Percentiles rank a stretch among this genome's conserved stretches.
Evolutionary conservation across 371 early-diverging fungal genomes (phyloP).

Genomic region (Lichtheimia ramosa): DNA sequence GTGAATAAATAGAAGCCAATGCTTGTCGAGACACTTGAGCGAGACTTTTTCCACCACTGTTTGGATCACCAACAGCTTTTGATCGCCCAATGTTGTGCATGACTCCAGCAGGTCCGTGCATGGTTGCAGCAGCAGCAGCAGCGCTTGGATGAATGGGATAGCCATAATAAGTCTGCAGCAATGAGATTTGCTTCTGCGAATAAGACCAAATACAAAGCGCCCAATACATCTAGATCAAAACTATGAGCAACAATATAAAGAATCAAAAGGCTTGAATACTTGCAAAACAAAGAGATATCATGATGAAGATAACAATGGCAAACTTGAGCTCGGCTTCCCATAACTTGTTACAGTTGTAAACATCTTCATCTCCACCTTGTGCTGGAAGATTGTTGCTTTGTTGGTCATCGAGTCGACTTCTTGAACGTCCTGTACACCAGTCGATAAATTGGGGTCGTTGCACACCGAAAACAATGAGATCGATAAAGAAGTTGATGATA

Average conservation of each 20-base stretch:
- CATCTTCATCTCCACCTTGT: conserved; percentile 8
- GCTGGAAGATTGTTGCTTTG: conserved; percentile 15
- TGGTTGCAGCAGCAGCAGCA: conserved; percentile 5
- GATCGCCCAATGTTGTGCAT: conserved; percentile 21
- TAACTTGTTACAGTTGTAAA: conserved; percentile 27
- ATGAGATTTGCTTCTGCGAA: conserved; percentile 14
- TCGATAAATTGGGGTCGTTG: conserved; percentile 23
- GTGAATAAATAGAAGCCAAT: too few relatives aligned
- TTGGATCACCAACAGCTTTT: background rate
- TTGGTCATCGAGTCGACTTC: conserved; percentile 5
- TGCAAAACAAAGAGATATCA: conserved; percentile 26
- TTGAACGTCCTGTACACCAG: conserved; percentile 30
- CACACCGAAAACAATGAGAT: conserved; percentile 27
- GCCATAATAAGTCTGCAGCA: conserved; percentile 3
- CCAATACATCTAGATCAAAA: conserved; percentile 19
- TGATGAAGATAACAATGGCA: conserved; percentile 19
- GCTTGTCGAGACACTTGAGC: conserved; percentile 15
- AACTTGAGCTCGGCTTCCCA: conserved; percentile 37
- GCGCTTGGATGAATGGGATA: background rate
- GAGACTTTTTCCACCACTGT: conserved; percentile 24
- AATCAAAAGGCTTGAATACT: background rate
- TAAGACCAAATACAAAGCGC: conserved; percentile 27
- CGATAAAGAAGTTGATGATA: conserved; percentile 22
- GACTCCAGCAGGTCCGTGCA: conserved; percentile 12
- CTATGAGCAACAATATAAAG: background rate